Evolutionary conservation across 257 asterid species (phyloP).

Genomic region (Haberlea rhodopensis): DNA sequence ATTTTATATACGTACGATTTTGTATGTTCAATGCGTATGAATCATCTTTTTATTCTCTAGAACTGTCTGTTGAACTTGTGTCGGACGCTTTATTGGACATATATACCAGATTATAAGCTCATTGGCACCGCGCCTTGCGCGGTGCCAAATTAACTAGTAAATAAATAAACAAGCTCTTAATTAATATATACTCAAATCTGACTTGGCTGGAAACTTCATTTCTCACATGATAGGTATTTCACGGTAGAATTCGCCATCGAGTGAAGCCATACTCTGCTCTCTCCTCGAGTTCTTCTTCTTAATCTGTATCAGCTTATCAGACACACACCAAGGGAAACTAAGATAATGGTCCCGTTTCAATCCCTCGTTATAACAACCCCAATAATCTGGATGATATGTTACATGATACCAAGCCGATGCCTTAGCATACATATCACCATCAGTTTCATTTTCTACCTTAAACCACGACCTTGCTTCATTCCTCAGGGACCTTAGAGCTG

Average conservation of each 20-base stretch:
- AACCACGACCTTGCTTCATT: conserved; percentile 73
- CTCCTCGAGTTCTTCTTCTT: conserved; percentile 42
- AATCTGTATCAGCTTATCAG: conserved; percentile 61
- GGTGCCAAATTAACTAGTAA: too few relatives aligned
- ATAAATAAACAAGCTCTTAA: too few relatives aligned
- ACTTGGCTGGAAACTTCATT: not conserved
- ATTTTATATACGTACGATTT: too few relatives aligned
- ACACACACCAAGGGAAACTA: conserved; percentile 89
- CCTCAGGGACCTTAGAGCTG: conserved; percentile 67
- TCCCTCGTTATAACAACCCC: conserved; percentile 65
- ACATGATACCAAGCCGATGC: conserved; percentile 96
- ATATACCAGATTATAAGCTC: too few relatives aligned
- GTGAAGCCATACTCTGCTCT: conserved; percentile 27
- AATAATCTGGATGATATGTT: conserved; percentile 56
- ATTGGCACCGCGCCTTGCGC: too few relatives aligned
- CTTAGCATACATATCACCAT: conserved; percentile 54
- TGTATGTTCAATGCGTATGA: too few relatives aligned
- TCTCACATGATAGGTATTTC: conserved; percentile 30
- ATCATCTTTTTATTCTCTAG: too few relatives aligned
- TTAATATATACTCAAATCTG: not conserved
- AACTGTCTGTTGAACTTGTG: too few relatives aligned
- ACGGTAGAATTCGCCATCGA: conserved; percentile 22
- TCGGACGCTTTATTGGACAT: too few relatives aligned
- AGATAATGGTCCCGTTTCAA: conserved; percentile 59
- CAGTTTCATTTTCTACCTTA: conserved; percentile 45